A percentile compares a stretch with the other conserved stretches of the same genome.
phyloP scores from a whole-genome alignment of 2,329 filamentous ascomycete species.

The Corinectria fuckeliana region DNA sequence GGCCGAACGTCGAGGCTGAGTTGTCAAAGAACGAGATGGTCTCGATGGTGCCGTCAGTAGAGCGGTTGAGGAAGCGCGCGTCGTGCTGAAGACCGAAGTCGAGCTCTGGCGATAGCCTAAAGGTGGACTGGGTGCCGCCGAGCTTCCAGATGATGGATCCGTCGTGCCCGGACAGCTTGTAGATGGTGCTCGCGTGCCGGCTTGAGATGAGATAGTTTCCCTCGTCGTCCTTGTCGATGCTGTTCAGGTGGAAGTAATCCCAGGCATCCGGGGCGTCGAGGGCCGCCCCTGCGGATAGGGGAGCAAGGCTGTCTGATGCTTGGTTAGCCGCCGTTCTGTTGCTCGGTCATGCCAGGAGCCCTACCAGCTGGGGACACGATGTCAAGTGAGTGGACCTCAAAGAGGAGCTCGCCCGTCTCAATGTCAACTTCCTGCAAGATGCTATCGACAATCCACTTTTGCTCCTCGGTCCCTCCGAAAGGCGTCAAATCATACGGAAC shows the following conservation, averaged over 20 bases:
- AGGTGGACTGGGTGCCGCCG: slow-evolving; percentile 51
- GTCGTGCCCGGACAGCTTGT: slow-evolving; percentile 46
- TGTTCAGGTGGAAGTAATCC: slow-evolving; percentile 44
- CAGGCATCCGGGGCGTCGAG: slow-evolving; percentile 20
- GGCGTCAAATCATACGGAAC: slow-evolving; percentile 50
- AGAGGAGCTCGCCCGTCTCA: slow-evolving; percentile 23
- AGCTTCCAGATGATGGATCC: slow-evolving; percentile 61
- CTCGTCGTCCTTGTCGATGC: slow-evolving; percentile 46
- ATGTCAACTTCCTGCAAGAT: slow-evolving; percentile 24
- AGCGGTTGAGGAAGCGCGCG: slow-evolving; percentile 49
- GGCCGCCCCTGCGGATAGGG: slow-evolving; percentile 8
- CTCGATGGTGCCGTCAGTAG: slow-evolving; percentile 49
- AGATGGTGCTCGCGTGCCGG: slow-evolving; percentile 29
- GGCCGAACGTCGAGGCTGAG: slow-evolving; percentile 31
- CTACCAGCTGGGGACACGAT: slow-evolving; percentile 19
- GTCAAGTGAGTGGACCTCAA: slow-evolving; percentile 19
- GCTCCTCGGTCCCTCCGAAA: slow-evolving; percentile 52
- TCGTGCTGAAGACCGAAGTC: slow-evolving; percentile 60
- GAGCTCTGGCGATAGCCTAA: slow-evolving; percentile 41
- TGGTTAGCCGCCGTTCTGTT: background rate
- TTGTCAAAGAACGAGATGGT: slow-evolving; percentile 63
- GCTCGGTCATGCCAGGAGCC: background rate
- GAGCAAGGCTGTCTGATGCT: slow-evolving; percentile 10
- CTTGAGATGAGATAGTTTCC: slow-evolving; percentile 40
- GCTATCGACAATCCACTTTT: slow-evolving; percentile 55